Evolutionary conservation across 2,329 filamentous ascomycete species (phyloP), one percentile per base, ranked within the genome.

Genomic region (Talaromyces islandicus): DNA sequence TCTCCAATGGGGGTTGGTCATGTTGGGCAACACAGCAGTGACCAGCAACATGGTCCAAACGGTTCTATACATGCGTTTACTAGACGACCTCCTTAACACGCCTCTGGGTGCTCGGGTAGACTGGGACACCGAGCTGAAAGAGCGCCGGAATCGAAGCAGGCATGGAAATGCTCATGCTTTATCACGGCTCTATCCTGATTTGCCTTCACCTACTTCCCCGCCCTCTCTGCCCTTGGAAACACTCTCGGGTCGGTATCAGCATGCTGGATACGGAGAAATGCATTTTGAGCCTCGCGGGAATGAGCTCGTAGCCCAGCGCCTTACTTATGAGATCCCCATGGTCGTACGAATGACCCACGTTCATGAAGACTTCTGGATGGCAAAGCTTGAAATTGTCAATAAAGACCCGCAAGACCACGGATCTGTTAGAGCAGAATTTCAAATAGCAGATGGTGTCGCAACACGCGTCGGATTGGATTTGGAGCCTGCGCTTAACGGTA

Each of bases 251-350:
- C 53, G 24, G 29, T 55, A 55, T 41, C 17, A 32, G 21, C 53
- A 55, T 41, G 27, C 53, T 19, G 32, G 30, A 1, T 55, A 55
- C 12, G 53, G 53, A 25, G 30, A 55, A 12, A 55, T 55, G 53
- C 30, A 43, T 32, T 35, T 55, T 25, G 30, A 55, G n/a, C 9
- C n/a, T 19, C 30, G 43, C 30, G 53, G 32, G 25, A 38, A 55
- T 24, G 53, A 21, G 17, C 53, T 55, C 3, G 11, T 55, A 35
- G 35, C 32, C 4, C 3, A 55, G 30, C 53, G 53, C n/a, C 53
- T 55, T 55, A n/a, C 32, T 17, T 32, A 55, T 24, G 53, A 55
- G 25, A 55, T 55, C 21, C 14, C 53, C 30, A 55, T 55, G 53
- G 32, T 43, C 21, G 21, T 55, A 55, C 30, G 53, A 7, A 38